phyloP scores from a whole-genome alignment of 345 rosid species.

The Syzygium oleosum region DNA sequence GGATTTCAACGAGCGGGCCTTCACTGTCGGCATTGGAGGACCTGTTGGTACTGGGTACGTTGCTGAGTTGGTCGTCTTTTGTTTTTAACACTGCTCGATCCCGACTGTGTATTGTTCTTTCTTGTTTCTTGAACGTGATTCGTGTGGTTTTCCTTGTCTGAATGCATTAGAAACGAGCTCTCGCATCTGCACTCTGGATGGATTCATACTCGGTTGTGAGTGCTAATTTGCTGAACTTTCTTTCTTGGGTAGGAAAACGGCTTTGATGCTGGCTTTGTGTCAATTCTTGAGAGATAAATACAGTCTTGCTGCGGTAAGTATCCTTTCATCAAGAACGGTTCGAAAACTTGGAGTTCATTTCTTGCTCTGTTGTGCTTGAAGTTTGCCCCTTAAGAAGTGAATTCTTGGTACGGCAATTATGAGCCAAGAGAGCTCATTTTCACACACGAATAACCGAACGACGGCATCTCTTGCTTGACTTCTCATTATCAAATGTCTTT shows the following conservation, averaged over 20 bases:
- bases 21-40: constrained; percentile 94
- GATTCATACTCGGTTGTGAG: not conserved
- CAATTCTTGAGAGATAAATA: constrained; percentile 66
- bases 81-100: not conserved
- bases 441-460: not conserved
- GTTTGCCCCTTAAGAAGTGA: not conserved
- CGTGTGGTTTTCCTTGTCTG: not conserved
- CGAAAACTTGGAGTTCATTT: not conserved
- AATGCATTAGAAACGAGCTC: not conserved
- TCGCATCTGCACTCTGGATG: not conserved
- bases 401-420: not conserved
- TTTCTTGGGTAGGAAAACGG: constrained; percentile 60
- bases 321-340: not conserved
- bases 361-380: not conserved
- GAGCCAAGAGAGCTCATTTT: not conserved
- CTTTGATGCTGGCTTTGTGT: constrained; percentile 86
- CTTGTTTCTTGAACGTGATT: too few species aligned
- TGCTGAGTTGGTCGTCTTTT: not conserved
- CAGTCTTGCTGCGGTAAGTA: constrained; percentile 96
- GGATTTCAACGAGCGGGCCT: constrained; percentile 84
- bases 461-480: not conserved
- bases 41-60: constrained; percentile 97
- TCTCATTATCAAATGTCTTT: not conserved
- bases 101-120: too few species aligned
- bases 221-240: not conserved